Conservation (phyloP, 176 grass and related monocot species). For the Puya raimondii region DNA sequence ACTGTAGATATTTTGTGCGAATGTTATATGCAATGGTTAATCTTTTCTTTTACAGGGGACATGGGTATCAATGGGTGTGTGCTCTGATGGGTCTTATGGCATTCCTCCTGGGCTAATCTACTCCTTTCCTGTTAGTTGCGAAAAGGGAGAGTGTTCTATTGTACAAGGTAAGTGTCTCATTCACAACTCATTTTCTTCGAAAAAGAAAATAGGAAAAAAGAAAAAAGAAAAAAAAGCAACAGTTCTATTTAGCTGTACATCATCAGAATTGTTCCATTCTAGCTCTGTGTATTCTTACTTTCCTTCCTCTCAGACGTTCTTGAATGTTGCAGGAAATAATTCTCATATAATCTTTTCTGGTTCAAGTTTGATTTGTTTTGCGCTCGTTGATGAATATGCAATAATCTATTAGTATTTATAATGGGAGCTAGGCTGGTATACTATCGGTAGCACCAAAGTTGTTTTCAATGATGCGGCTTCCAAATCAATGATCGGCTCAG, state of each 20-base stretch:
- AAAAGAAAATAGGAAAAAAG: no score
- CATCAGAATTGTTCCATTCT: no score
- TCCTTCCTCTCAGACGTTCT: background rate
- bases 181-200: no score
- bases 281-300: no score
- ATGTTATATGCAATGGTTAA: background rate
- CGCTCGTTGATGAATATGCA: no score
- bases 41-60: conserved; percentile 30
- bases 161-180: conserved; percentile 43
- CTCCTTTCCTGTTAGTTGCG: conserved; percentile 62
- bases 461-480: no score
- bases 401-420: no score
- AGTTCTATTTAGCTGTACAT: no score
- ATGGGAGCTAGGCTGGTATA: no score
- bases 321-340: background rate
- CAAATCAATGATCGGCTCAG: no score
- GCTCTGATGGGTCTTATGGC: conserved; percentile 54
- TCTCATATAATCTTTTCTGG: background rate
- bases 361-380: background rate
- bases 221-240: no score
- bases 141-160: conserved; percentile 54
- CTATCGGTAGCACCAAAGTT: no score
- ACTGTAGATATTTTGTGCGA: background rate
- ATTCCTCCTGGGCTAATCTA: conserved; percentile 47
- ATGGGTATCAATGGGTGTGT: conserved; percentile 80